Base-by-base conservation (phyloP, 2,329 filamentous ascomycete species). In the Neopestalotiopsis sp. region DNA sequence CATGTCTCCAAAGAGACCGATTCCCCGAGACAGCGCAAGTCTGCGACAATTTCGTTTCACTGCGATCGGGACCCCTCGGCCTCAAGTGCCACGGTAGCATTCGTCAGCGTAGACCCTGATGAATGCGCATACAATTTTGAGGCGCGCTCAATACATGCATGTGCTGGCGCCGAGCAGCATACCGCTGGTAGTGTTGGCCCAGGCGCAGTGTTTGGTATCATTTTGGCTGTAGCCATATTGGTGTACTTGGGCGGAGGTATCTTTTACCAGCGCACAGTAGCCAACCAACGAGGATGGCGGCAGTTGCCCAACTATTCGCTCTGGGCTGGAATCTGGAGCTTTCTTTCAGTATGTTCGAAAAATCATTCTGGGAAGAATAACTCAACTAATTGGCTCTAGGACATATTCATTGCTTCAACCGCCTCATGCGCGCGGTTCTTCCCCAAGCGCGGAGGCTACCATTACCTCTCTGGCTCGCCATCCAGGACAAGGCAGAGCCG, bases 111-210 rank as follows among this genome's bases (percentile, higher is more conserved):
- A 58, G 92, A 95, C 70, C 91, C 93, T 56, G 95, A 98, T 78
- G 92, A 97, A 70, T 99, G 96, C 85, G 90, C 94, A 38, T 99
- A 98, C 82, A 93, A 97, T 81, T 99, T 99, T 83, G 95, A 98
- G 80, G 91, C 95, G 64, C 92, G 95, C 72, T 96, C 94, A 30
- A 87, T 89, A 60, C 92, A 94, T 73, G 95, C 95, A 12, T 99
- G 96, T 75, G 85, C 87, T 13, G 85, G 85, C 67, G 86, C 87
- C 59, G 88, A 91, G 77, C 90, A 91, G 68, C 90, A 92, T 79
- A 93, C 92, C 78, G 85, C 93, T 82, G 81, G 95, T 84, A 84
- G 91, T 81, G 83, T 91, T 85, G 81, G 93, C 77, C 83, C 96
- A 80, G 76, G 92, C 78, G 82, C 94, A 84, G 80, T 99, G 13